phyloP scores from a whole-genome alignment of 1,139 yeast species.

The Lodderomyces parapsilosis region DNA sequence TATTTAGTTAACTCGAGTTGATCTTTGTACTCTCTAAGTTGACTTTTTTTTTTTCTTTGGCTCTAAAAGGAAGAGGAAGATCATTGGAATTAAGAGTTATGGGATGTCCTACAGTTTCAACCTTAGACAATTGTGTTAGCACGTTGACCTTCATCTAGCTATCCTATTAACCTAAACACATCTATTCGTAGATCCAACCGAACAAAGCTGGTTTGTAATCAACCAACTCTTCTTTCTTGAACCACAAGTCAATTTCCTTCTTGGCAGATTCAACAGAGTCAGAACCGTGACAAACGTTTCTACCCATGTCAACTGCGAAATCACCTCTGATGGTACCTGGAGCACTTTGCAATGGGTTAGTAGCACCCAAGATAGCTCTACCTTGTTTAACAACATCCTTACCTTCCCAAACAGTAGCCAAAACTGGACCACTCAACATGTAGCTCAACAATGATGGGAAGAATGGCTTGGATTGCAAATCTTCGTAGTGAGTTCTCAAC shows the following conservation, averaged over 20 bases:
- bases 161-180: conserved; percentile 1
- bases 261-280: conserved; percentile 98
- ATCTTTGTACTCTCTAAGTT: neutral
- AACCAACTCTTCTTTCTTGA: conserved; percentile 95
- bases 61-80: neutral
- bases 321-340: conserved; percentile 99
- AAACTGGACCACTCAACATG: conserved; percentile 98
- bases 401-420: conserved; percentile 99
- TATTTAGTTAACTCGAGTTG: neutral
- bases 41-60: neutral
- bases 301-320: conserved; percentile 93
- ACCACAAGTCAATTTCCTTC: conserved; percentile 96
- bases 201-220: conserved; percentile 84
- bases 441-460: conserved; percentile 93
- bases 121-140: neutral
- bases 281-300: conserved; percentile 99
- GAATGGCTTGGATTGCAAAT: conserved; percentile 94
- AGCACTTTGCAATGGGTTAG: conserved; percentile 95
- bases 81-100: neutral
- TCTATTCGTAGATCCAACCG: conserved; percentile 93
- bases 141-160: neutral
- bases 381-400: conserved; percentile 99
- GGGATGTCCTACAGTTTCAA: neutral
- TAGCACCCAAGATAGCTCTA: conserved; percentile 96
- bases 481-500: conserved; percentile 92